phyloP scores from a whole-genome alignment of 2,329 filamentous ascomycete species.

The Beauveria caledonica region DNA sequence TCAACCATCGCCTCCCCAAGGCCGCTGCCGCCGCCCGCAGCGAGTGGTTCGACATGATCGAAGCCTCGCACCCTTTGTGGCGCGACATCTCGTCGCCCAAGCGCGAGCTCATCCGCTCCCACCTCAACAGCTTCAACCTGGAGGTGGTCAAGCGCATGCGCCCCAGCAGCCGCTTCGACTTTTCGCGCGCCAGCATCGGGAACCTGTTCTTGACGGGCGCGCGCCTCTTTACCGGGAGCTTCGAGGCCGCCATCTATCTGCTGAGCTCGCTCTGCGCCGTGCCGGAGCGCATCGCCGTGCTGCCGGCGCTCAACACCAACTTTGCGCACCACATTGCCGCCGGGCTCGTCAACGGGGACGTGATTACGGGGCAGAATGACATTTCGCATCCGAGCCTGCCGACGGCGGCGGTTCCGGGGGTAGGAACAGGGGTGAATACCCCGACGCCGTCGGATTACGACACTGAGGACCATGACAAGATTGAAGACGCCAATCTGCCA shows the following conservation, averaged over 20 bases:
- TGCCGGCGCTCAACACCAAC: slow-evolving; percentile 89
- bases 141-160: slow-evolving; percentile 71
- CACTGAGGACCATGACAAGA: slow-evolving; percentile 49
- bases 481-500: slow-evolving; percentile 74
- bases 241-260: slow-evolving; percentile 88
- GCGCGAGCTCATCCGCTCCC: slow-evolving; percentile 67
- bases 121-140: slow-evolving; percentile 67
- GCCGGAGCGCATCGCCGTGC: slow-evolving; percentile 64
- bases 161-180: slow-evolving; percentile 68
- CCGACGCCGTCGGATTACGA: slow-evolving; percentile 33
- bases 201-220: slow-evolving; percentile 80
- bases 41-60: slow-evolving; percentile 86
- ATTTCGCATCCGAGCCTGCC: slow-evolving; percentile 76
- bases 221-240: slow-evolving; percentile 81
- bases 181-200: slow-evolving; percentile 65
- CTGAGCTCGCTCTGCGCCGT: slow-evolving; percentile 82
- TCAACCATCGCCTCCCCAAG: slow-evolving; percentile 76
- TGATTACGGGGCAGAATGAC: slow-evolving; percentile 86
- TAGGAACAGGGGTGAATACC: slow-evolving; percentile 19
- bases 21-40: slow-evolving; percentile 50
- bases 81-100: slow-evolving; percentile 59
- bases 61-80: slow-evolving; percentile 75
- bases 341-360: slow-evolving; percentile 63
- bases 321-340: slow-evolving; percentile 93
- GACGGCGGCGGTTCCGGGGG: slow-evolving; percentile 34